These are phyloP conservation scores for Gastrodia elata DNA, from an alignment of 106 monocot genomes.

Conservation along the genomic window DNA sequence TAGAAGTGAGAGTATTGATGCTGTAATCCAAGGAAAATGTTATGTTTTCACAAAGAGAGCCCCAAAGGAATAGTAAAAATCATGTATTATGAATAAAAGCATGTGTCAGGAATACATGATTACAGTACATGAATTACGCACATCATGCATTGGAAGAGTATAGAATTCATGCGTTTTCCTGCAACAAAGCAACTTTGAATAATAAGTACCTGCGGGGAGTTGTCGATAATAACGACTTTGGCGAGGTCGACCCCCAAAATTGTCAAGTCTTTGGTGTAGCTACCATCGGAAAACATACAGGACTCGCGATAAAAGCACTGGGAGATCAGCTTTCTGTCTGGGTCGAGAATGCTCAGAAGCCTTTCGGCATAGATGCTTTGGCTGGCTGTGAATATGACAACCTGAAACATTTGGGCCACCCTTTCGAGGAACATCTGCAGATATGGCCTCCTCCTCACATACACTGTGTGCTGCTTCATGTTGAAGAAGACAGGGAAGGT, in stretches of 20 bases:
- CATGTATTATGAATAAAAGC: too few relatives aligned
- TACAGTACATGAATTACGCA: too few relatives aligned
- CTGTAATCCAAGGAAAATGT: too few relatives aligned
- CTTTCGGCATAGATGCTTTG: conserved; percentile 87
- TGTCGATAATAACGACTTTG: conserved; percentile 74
- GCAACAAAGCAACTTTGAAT: not conserved
- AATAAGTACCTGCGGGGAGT: conserved; percentile 64
- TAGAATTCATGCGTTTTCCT: not conserved
- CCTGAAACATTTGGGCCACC: conserved; percentile 67
- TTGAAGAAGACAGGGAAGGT: conserved; percentile 68
- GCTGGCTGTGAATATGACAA: conserved; percentile 93
- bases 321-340: conserved; percentile 53
- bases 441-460: conserved; percentile 67
- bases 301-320: conserved; percentile 78
- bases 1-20: too few relatives aligned
- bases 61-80: too few relatives aligned
- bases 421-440: conserved; percentile 76
- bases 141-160: too few relatives aligned
- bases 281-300: conserved; percentile 79
- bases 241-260: conserved; percentile 66
- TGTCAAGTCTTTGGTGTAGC: conserved; percentile 73
- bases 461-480: conserved; percentile 73
- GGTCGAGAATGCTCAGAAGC: conserved; percentile 75
- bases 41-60: too few relatives aligned
- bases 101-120: too few relatives aligned